phyloP scores from a whole-genome alignment of 352 stramenopile species.

The Pythium apleroticum region DNA sequence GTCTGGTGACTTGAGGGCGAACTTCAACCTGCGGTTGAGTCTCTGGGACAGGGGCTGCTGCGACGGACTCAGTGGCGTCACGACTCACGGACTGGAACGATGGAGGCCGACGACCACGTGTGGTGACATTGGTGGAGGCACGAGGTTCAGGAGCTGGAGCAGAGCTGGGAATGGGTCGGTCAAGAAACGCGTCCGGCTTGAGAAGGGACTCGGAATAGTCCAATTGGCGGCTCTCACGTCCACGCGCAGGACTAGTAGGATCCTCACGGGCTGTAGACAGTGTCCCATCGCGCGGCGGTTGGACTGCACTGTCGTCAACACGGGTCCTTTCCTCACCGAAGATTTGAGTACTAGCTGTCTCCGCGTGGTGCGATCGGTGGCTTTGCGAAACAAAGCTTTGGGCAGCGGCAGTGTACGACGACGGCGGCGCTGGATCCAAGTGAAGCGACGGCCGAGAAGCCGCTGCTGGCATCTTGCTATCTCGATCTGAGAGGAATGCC shows the following conservation, averaged over 20 bases:
- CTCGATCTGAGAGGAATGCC: not conserved
- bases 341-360: not conserved
- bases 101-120: slow-evolving; percentile 24
- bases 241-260: not conserved
- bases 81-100: slow-evolving; percentile 2
- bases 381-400: not conserved
- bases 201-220: not conserved
- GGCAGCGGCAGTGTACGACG: not conserved
- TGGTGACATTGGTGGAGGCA: slow-evolving; percentile 39
- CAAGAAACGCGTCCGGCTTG: slow-evolving; percentile 38
- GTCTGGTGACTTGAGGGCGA: not conserved
- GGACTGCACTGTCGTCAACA: not conserved
- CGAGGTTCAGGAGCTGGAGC: slow-evolving; percentile 23
- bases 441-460: not conserved
- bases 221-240: not conserved
- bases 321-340: not conserved
- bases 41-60: slow-evolving; percentile 13
- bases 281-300: not conserved
- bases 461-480: not conserved
- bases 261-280: not conserved
- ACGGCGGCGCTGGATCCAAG: not conserved
- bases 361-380: not conserved
- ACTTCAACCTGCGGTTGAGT: not conserved
- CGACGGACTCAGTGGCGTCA: not conserved
- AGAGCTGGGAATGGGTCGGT: slow-evolving; percentile 37